Base-by-base conservation (phyloP, 2,329 filamentous ascomycete genomes). In the Lecanoromycetidae sp. region DNA sequence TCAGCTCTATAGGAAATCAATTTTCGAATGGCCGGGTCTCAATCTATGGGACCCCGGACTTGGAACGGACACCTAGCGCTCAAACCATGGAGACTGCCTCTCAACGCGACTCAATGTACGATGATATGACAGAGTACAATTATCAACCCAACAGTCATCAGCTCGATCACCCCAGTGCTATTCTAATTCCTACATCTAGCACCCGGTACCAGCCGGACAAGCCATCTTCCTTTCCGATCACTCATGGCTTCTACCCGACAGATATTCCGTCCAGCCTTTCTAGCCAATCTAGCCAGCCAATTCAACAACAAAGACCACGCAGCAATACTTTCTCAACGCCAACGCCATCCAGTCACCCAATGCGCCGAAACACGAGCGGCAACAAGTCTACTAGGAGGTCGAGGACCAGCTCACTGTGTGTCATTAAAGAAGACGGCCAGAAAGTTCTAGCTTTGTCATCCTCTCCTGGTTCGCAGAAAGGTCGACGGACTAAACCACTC, bases 151-250 rank as follows among this genome's bases (percentile, higher is more conserved):
- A 22, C 6, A 32, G 33, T 19, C 19, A 36, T 13, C 13, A 29
- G 22, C 34, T 45, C 13, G 34, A 45, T 26, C 43, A 45, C 26
- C 35, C 43, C 6, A n/a, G 26, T 15, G 43, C 43, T 15, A 33
- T 45, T 5, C 37, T 20, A 27, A 39, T 45, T 15, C 20, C 20
- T 12, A 12, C 17, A 17, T 23, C 44, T 22, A 35, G 30, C 19
- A 20, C 32, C 27, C 36, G 26, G 10, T 48, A 37, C 26, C 25
- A 29, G 5, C 30, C 46, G 3, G 5, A 27, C 20, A 17, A 6
- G 23, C 48, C 53, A 19, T 55, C 53, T n/a, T 56, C 47, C 37
- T 55, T 51, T 38, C 34, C 34, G 36, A 52, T 38, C 35, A 49
- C 37, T 29, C 40, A 38, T 48, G 55, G 45, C 42, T 52, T 17